Evolutionary conservation across 352 stramenopile species (phyloP).

Genomic region (Pythium dissotocum): DNA sequence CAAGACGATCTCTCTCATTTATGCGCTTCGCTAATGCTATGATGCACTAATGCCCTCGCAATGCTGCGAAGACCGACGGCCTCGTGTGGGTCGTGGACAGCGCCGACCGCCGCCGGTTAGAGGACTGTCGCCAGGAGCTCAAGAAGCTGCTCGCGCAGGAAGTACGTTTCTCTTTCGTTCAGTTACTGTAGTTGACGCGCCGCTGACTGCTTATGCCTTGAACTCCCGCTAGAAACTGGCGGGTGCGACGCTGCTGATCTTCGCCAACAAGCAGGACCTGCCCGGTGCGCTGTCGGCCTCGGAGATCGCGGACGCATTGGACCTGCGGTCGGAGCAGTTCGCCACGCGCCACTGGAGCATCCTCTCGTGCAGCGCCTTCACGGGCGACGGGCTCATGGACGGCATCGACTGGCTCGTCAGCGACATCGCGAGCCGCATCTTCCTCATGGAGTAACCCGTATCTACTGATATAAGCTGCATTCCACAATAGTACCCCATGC

Average conservation of each 20-base stretch:
- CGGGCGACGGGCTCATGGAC: conserved; percentile 93
- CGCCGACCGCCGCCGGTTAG: conserved; percentile 91
- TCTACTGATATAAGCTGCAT: conserved; percentile 19
- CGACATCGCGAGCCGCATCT: conserved; percentile 96
- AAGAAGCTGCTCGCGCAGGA: conserved; percentile 87
- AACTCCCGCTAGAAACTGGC: conserved; percentile 90
- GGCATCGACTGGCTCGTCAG: conserved; percentile 98
- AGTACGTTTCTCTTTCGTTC: conserved; percentile 30
- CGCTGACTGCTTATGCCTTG: not conserved
- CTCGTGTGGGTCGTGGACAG: conserved; percentile 99
- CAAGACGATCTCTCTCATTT: not conserved
- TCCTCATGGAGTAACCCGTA: conserved; percentile 86
- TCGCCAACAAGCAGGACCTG: conserved; percentile 99
- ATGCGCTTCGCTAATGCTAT: not conserved
- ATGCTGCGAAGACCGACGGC: conserved; percentile 89
- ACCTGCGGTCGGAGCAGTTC: conserved; percentile 81
- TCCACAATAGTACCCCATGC: not conserved
- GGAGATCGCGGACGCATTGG: conserved; percentile 91
- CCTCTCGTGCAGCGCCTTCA: conserved; percentile 97
- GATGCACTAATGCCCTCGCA: not conserved
- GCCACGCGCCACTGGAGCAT: conserved; percentile 88
- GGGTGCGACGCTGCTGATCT: conserved; percentile 98
- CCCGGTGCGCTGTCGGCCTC: conserved; percentile 86
- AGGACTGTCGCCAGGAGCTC: conserved; percentile 94
- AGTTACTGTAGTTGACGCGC: too few relatives aligned